phyloP scores from a whole-genome alignment of 176 grass and related monocot species.

The Neostapfia colusana region DNA sequence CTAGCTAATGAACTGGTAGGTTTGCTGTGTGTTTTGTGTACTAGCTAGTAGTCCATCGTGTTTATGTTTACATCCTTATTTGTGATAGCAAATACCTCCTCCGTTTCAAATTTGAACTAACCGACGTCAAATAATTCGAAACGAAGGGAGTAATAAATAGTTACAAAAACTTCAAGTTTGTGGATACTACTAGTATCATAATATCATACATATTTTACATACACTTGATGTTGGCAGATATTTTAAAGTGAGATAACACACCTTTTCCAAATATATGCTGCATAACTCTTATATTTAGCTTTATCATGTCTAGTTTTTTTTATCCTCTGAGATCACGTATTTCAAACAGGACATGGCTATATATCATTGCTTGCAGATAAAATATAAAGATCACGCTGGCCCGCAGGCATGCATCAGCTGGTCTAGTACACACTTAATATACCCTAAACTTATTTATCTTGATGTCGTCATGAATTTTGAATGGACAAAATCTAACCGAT shows the following conservation, averaged over 20 bases:
- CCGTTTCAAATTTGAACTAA: too few species aligned
- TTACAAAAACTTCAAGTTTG: neutral
- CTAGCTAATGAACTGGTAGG: neutral
- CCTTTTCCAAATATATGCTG: neutral
- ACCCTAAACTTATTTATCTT: neutral
- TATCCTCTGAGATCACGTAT: conserved; percentile 30
- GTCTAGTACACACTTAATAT: neutral
- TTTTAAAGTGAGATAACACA: neutral
- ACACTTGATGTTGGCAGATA: conserved; percentile 9
- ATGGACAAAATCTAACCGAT: neutral
- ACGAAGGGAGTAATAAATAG: too few species aligned
- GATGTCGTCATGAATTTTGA: conserved; percentile 8
- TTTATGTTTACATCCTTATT: neutral
- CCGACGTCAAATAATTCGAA: too few species aligned
- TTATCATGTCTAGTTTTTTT: neutral
- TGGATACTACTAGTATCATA: neutral
- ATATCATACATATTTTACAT: neutral
- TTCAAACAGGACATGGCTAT: neutral
- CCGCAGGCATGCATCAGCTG: conserved; percentile 18
- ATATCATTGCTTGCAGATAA: conserved; percentile 18
- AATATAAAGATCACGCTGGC: conserved; percentile 26
- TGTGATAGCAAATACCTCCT: neutral
- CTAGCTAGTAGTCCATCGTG: neutral
- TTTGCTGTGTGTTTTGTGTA: neutral
- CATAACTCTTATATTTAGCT: conserved; percentile 16